Conservation (phyloP, 1,139 yeast genomes). For the Kodamaea derodonti region DNA sequence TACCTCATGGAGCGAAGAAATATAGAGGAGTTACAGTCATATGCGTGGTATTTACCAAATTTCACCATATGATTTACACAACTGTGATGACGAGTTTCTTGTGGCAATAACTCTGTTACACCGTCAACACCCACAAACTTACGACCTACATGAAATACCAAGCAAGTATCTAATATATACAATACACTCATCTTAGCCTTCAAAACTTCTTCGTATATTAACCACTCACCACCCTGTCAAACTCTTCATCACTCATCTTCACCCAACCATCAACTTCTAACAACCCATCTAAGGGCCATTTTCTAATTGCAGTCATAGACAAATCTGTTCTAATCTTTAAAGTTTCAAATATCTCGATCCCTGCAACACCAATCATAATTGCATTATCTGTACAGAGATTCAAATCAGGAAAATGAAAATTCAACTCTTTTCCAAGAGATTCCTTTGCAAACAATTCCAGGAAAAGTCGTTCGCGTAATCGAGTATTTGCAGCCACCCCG, state of each 20-base stretch:
- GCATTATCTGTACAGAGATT: conserved; percentile 91
- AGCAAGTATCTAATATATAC: no score
- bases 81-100: no score
- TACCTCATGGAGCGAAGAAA: no score
- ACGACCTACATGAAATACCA: no score
- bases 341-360: conserved; percentile 74
- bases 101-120: no score
- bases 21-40: no score
- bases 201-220: no score
- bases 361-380: conserved; percentile 97
- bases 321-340: conserved; percentile 46
- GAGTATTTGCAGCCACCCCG: conserved; percentile 81
- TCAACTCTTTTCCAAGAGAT: conserved; percentile 11
- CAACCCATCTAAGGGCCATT: conserved; percentile 68
- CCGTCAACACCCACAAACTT: no score
- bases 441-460: conserved; percentile 22
- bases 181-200: no score
- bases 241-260: conserved; percentile 14
- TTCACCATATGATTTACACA: no score
- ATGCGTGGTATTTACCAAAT: no score
- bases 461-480: conserved; percentile 50
- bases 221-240: no score
- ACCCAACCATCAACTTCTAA: conserved; percentile 51
- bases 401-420: conserved; percentile 63
- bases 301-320: conserved; percentile 56